These are phyloP conservation scores for Solanum hybrid DNA, from an alignment of 305 asterid species.

Conservation along the genomic window DNA sequence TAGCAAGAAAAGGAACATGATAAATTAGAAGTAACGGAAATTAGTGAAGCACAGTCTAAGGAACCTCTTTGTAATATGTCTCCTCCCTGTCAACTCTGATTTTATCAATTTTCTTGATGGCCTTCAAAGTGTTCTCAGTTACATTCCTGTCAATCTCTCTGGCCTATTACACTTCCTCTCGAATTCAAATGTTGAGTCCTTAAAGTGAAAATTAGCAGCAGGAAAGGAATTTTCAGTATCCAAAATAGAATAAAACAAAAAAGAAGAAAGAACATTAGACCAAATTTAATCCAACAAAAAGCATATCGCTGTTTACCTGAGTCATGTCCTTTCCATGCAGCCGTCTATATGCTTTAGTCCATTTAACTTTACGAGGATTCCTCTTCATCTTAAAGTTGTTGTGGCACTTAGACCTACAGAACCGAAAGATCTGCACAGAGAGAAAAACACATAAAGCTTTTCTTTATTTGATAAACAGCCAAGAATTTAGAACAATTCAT, in stretches of 20 bases:
- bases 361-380: conserved; percentile 82
- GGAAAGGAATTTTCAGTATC: background rate
- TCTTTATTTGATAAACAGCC: background rate
- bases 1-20: background rate
- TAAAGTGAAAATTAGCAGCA: too few relatives aligned
- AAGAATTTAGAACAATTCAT: background rate
- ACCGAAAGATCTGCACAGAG: conserved; percentile 60
- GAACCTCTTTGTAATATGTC: conserved; percentile 53
- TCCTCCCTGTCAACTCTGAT: conserved; percentile 58
- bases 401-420: conserved; percentile 91
- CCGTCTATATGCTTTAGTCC: conserved; percentile 88
- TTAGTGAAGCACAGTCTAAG: background rate
- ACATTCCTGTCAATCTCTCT: too few relatives aligned
- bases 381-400: conserved; percentile 97
- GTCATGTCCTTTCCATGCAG: conserved; percentile 92
- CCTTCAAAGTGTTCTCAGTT: conserved; percentile 4
- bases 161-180: too few relatives aligned
- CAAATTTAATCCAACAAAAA: background rate
- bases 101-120: conserved; percentile 73
- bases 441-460: background rate
- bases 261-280: too few relatives aligned
- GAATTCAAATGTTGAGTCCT: too few relatives aligned
- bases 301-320: conserved; percentile 32
- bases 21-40: background rate
- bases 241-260: background rate